Conservation (phyloP, 495 filamentous ascomycete genomes). For the Annulohypoxylon bovei region DNA sequence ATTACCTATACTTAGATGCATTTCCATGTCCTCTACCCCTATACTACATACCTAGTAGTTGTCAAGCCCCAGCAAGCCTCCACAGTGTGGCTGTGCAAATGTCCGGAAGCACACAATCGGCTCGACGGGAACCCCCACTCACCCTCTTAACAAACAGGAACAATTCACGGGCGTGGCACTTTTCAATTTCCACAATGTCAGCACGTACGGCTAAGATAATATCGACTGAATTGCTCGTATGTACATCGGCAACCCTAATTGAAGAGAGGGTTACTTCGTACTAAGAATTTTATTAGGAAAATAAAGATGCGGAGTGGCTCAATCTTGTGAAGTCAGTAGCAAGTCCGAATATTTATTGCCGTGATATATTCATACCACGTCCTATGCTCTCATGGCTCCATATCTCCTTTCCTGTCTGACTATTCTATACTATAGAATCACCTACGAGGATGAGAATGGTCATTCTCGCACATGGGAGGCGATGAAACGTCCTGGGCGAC, state of each 20-base stretch:
- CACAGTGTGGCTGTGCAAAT: background rate
- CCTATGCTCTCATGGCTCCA: too few relatives aligned
- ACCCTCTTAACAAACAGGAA: background rate
- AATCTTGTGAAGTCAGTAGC: slow-evolving; percentile 65
- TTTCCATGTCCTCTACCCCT: too few relatives aligned
- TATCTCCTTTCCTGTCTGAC: slow-evolving; percentile 10
- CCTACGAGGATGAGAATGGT: slow-evolving; percentile 70
- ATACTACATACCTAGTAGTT: too few relatives aligned
- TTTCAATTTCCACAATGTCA: slow-evolving; percentile 22
- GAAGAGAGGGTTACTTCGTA: background rate
- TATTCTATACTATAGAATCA: slow-evolving; percentile 57
- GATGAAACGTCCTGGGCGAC: slow-evolving; percentile 70
- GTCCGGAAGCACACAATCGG: too few relatives aligned
- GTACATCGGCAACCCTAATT: background rate
- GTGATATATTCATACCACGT: too few relatives aligned
- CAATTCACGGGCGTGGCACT: background rate
- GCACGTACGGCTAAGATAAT: slow-evolving; percentile 35
- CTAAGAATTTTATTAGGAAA: slow-evolving; percentile 40
- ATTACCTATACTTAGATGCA: too few relatives aligned
- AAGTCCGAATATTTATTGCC: too few relatives aligned
- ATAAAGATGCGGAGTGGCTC: slow-evolving; percentile 70
- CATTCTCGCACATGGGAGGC: slow-evolving; percentile 75
- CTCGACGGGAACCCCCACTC: background rate
- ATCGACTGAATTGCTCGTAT: slow-evolving; percentile 47
- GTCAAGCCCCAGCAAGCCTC: background rate